Evolutionary conservation across 2,329 filamentous ascomycete genomes (phyloP), one percentile per base, ranked within the genome.

Genomic region (Fusarium floridanum): DNA sequence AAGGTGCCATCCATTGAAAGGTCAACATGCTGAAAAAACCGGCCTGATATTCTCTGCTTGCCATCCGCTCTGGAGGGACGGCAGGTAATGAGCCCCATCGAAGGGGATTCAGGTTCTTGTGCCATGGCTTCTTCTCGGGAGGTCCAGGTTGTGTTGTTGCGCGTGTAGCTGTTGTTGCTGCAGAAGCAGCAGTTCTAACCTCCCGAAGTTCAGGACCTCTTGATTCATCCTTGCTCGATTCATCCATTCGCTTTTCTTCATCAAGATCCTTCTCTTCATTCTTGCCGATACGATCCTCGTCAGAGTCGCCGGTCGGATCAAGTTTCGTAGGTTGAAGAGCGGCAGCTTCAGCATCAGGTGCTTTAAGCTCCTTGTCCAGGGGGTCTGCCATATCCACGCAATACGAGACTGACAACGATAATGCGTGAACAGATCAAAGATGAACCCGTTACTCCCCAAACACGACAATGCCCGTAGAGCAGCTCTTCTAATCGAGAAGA

Each of bases 1-100:
- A 81, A 2, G 94, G 92, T 1, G 91, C 91, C 88, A 98, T 96
- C 96, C 96, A 98, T 81, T 95, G 91, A 80, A 98, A 98, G 5
- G 92, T 93, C 24, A 97, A 81, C 66, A 87, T 81, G 83, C 94
- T 97, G 73, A 97, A 88, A 79, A 95, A 92, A 3, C 89, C 85
- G 6, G 95, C 95, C 5, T 85, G 87, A 80, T 94, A 87, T 83
- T 98, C 95, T 71, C 89, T 89, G 7, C 91, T 95, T 1, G 86
- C 81, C 8, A 76, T 77, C 66, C 86, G 86, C 76, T 87, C 86
- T 57, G 87, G 82, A 41, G 91, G 91, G 1, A 92, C 84, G 0
- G 88, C 85, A 2, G 90, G 89, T 3, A 87, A 82, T 37, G 81
- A 72, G 6, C 90, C 88, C 91, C 91, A 92, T 79, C 85, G 85